Base-by-base conservation (phyloP, 495 filamentous ascomycete genomes). In the Penicillium mononematosum region DNA sequence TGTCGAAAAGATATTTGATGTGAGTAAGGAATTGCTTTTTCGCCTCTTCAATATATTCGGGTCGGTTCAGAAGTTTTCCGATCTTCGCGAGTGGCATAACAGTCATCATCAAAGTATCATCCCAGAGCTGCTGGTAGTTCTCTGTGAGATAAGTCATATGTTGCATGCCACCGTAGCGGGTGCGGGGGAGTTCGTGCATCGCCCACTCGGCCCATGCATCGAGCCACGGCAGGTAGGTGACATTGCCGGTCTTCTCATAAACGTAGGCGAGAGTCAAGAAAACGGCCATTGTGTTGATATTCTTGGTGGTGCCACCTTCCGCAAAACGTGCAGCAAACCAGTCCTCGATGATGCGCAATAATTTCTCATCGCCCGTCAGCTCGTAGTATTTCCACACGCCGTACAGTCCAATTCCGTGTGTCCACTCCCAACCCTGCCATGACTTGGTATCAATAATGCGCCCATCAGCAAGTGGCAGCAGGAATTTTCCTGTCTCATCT, bases 61-160 rank as follows among this genome's bases (percentile, higher is more conserved):
- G 83, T 2, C 85, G 75, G 50, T 77, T 72, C 5, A 91, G 75
- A 14, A 90, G 68, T 46, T 82, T 77, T 1, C 88, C 88, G 50
- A 90, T 90, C 73, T 90, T 91, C 16, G 87, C 87, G 1, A 90
- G 76, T 7, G 88, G 88, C 72, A 90, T 68, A 1, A 88, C 87
- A 11, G 86, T 89, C 88, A 91, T 91, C 87, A 91, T 90, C 44
- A 90, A 76, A 20, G 88, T 91, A 60, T 91, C 88, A 54, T 89
- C 88, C 88, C 88, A 91, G 45, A 90, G 73, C 67, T 90, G 85
- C 63, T 88, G 77, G 27, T 81, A 75, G 68, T 91, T 88, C 32
- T 79, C 75, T 1, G 80, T 76, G 32, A 85, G 63, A 43, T 65
- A 68, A 9, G 88, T 90, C 56, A 83, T 76, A 58, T 91, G 88